Evolutionary conservation across 495 filamentous ascomycete genomes (phyloP).

Genomic region (Friedmanniomyces simplex): DNA sequence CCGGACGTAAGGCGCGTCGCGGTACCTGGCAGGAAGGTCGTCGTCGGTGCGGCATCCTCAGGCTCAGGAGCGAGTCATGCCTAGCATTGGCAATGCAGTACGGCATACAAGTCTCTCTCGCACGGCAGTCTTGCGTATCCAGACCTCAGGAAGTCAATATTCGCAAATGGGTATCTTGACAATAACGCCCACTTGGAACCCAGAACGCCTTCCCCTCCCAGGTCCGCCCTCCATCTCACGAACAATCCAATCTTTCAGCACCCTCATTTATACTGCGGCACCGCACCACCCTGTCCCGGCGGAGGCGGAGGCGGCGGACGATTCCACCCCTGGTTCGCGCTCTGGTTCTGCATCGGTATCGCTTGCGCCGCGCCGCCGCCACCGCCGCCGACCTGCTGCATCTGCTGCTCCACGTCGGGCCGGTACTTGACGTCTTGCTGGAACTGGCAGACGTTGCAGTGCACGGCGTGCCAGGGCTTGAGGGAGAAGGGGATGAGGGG

Average conservation of each 20-base stretch:
- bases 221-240: neutral
- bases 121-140: no score
- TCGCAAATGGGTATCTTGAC: neutral
- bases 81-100: no score
- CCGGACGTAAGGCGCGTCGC: neutral
- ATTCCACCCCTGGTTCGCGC: constrained; percentile 37
- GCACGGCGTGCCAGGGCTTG: constrained; percentile 32
- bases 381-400: no score
- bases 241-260: neutral
- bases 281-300: no score
- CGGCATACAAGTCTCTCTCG: no score
- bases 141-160: no score
- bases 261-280: constrained; percentile 10
- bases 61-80: no score
- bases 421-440: constrained; percentile 35
- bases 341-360: constrained; percentile 26
- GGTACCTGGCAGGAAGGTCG: no score
- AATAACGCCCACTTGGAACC: no score
- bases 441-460: constrained; percentile 36
- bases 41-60: no score
- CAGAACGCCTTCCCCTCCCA: neutral
- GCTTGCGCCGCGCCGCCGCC: constrained; percentile 3
- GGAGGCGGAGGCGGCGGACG: neutral
- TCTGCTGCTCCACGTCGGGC: constrained; percentile 31
- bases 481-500: constrained; percentile 33